Conservation (phyloP, 352 stramenopile species). For the Phytophthora colocasiae region DNA sequence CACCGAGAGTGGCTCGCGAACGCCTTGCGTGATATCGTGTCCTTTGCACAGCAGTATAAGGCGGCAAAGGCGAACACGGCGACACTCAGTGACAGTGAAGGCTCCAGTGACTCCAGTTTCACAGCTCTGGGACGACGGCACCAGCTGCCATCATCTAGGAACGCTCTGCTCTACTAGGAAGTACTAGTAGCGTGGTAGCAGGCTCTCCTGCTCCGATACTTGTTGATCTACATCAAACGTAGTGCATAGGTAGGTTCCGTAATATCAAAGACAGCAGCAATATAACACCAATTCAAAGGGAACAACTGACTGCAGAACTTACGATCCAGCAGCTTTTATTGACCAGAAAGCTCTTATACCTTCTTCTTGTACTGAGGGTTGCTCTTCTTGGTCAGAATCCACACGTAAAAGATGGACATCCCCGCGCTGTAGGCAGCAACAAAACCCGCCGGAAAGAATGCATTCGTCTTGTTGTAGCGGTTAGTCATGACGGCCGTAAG, state of each 20-base stretch:
- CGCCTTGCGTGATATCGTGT: slow-evolving; percentile 63
- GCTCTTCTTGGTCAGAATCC: slow-evolving; percentile 64
- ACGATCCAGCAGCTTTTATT: slow-evolving; percentile 8
- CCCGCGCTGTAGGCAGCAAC: slow-evolving; percentile 65
- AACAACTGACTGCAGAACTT: slow-evolving; percentile 2
- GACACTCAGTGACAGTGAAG: slow-evolving; percentile 11
- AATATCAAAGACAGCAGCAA: slow-evolving; percentile 9
- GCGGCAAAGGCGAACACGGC: slow-evolving; percentile 38
- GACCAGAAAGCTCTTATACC: slow-evolving; percentile 32
- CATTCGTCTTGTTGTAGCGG: slow-evolving; percentile 77
- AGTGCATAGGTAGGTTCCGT: neutral
- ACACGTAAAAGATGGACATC: slow-evolving; percentile 87
- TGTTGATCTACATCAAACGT: slow-evolving; percentile 1
- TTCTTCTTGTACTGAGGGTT: slow-evolving; percentile 90
- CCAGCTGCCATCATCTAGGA: slow-evolving; percentile 14
- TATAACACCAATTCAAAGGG: slow-evolving; percentile 5
- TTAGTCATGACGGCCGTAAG: slow-evolving; percentile 81
- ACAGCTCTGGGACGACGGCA: slow-evolving; percentile 6
- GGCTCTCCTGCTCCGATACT: slow-evolving; percentile 4
- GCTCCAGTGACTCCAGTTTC: slow-evolving; percentile 13
- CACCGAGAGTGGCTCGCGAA: slow-evolving; percentile 84
- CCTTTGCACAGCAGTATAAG: slow-evolving; percentile 73
- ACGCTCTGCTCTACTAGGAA: slow-evolving; percentile 27
- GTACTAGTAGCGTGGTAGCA: neutral
- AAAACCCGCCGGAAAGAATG: slow-evolving; percentile 77